phyloP scores from a whole-genome alignment of 768 basidiomycete genomes.

The Pulveroboletus sp. region DNA sequence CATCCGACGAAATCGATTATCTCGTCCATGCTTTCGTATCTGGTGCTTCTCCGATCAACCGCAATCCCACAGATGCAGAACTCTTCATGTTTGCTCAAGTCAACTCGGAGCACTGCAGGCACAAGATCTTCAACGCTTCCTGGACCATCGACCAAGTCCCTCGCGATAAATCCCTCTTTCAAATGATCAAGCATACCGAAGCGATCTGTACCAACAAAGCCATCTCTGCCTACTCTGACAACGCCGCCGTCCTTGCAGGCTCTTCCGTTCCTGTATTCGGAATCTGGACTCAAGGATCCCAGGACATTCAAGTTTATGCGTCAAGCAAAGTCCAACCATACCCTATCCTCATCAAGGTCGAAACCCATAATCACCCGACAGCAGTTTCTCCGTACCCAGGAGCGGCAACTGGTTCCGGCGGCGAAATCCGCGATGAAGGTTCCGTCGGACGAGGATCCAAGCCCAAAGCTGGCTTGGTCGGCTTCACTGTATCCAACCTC shows the following conservation, averaged over 20 bases:
- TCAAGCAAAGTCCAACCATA: slow-evolving; percentile 59
- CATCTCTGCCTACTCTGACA: slow-evolving; percentile 96
- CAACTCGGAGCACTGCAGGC: slow-evolving; percentile 99
- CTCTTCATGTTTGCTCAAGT: slow-evolving; percentile 99
- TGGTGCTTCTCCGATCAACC: slow-evolving; percentile 59
- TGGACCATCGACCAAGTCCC: slow-evolving; percentile 82
- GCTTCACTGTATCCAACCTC: slow-evolving; percentile 92
- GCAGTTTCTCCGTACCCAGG: slow-evolving; percentile 98
- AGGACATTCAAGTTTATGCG: slow-evolving; percentile 45
- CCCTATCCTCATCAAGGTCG: slow-evolving; percentile 93
- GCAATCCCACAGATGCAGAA: slow-evolving; percentile 95
- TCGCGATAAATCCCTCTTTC: slow-evolving; percentile 75
- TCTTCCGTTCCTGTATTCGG: slow-evolving; percentile 66
- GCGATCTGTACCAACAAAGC: slow-evolving; percentile 69
- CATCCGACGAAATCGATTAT: slow-evolving; percentile 87
- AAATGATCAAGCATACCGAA: slow-evolving; percentile 98
- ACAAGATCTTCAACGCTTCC: slow-evolving; percentile 98
- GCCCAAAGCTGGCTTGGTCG: slow-evolving; percentile 91
- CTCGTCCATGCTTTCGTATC: slow-evolving; percentile 84
- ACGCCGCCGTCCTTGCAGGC: slow-evolving; percentile 91
- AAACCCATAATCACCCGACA: slow-evolving; percentile 99
- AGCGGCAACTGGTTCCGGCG: slow-evolving; percentile 97
- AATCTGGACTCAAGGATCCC: slow-evolving; percentile 34
- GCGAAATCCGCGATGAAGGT: slow-evolving; percentile 97
- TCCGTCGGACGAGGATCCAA: slow-evolving; percentile 92